Evolutionary conservation across 2,329 filamentous ascomycete genomes (phyloP).

Genomic region (Penicillium corylophilum): DNA sequence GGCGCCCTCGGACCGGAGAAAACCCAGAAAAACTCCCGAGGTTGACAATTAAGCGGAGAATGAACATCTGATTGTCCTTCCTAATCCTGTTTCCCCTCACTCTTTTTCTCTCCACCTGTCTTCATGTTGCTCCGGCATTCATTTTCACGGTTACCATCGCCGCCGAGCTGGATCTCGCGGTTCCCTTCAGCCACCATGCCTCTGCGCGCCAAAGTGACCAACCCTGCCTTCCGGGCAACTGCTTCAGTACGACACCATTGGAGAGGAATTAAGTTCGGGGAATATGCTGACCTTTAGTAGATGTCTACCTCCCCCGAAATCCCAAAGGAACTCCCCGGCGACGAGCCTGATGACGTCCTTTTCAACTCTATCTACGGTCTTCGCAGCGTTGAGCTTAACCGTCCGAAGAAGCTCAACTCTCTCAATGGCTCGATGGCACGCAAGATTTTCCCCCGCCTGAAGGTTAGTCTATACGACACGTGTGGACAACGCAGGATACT

Average conservation of each 20-base stretch:
- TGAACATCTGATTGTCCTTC: slow-evolving; percentile 27
- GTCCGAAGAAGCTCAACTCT: slow-evolving; percentile 86
- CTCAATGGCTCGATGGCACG: slow-evolving; percentile 91
- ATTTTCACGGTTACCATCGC: slow-evolving; percentile 38
- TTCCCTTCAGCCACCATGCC: slow-evolving; percentile 63
- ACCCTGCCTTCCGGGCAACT: slow-evolving; percentile 55
- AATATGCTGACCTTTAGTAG: slow-evolving; percentile 30
- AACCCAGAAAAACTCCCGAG: slow-evolving; percentile 30
- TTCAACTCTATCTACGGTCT: slow-evolving; percentile 88
- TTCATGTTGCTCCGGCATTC: slow-evolving; percentile 47
- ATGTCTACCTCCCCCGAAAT: slow-evolving; percentile 42
- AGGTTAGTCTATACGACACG: slow-evolving; percentile 40
- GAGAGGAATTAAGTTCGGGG: not conserved
- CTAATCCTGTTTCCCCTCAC: slow-evolving; percentile 14
- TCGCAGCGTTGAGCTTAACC: slow-evolving; percentile 89
- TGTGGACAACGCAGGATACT: not conserved
- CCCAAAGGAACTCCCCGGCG: slow-evolving; percentile 59
- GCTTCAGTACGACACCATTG: slow-evolving; percentile 50
- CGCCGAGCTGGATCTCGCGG: slow-evolving; percentile 50
- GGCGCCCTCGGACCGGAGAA: slow-evolving; percentile 25
- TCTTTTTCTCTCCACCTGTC: slow-evolving; percentile 24
- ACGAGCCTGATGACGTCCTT: slow-evolving; percentile 85
- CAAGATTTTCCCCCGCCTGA: slow-evolving; percentile 85
- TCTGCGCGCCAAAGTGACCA: slow-evolving; percentile 71
- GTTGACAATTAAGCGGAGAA: slow-evolving; percentile 26